phyloP scores from a whole-genome alignment of 2,329 filamentous ascomycete genomes.

The Nectriaceae sp. region DNA sequence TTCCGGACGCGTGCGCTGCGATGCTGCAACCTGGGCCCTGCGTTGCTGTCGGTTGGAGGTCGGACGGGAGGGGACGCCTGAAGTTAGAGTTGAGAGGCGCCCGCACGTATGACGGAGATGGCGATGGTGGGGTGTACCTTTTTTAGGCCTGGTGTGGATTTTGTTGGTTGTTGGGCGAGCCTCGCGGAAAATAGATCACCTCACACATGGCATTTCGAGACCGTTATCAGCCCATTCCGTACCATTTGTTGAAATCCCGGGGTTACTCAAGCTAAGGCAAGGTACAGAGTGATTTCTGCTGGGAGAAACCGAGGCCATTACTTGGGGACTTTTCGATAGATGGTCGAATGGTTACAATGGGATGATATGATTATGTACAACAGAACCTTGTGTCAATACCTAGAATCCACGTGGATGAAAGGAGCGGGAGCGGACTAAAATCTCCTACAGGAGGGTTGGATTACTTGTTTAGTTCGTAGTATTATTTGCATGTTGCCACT shows the following conservation, averaged over 20 bases:
- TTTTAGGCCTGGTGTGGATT: not conserved
- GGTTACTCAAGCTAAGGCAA: not conserved
- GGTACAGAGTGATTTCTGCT: too few relatives aligned
- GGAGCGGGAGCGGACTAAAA: too few relatives aligned
- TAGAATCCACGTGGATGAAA: not conserved
- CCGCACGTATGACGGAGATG: constrained; percentile 8
- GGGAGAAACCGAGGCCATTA: too few relatives aligned
- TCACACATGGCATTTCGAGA: not conserved
- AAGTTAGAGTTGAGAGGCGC: not conserved
- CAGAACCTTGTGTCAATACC: not conserved
- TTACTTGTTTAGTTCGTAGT: too few relatives aligned
- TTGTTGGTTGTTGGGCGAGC: not conserved
- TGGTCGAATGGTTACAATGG: too few relatives aligned
- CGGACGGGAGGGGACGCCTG: constrained; percentile 7
- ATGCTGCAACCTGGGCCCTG: not conserved
- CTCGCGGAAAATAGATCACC: not conserved
- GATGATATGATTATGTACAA: too few relatives aligned
- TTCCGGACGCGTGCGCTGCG: not conserved
- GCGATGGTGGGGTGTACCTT: constrained; percentile 3
- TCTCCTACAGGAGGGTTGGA: too few relatives aligned
- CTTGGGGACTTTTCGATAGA: too few relatives aligned
- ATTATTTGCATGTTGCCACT: too few relatives aligned
- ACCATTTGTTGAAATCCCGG: not conserved
- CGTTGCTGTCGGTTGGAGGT: not conserved
- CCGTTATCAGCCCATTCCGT: not conserved